Evolutionary conservation across 805 yeast species (phyloP).

Genomic region (Cyberlindnera saturnus): DNA sequence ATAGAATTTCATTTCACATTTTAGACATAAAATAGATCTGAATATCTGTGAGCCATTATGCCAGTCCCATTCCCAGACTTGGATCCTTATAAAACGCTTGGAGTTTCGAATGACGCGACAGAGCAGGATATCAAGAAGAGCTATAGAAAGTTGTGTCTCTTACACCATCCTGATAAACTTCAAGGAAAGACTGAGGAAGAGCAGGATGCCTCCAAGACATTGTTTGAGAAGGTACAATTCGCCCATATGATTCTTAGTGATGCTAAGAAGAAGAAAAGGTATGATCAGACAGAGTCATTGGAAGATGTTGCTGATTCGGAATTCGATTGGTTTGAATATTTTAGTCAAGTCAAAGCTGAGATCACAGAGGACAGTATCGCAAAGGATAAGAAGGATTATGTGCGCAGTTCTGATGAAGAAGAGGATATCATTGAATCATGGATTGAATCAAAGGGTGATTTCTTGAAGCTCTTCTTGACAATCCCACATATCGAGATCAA

Average conservation of each 20-base stretch:
- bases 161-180: slow-evolving; percentile 68
- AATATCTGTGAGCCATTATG: slow-evolving; percentile 5
- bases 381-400: slow-evolving; percentile 61
- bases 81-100: slow-evolving; percentile 56
- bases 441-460: slow-evolving; percentile 58
- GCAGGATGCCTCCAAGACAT: slow-evolving; percentile 27
- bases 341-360: slow-evolving; percentile 37
- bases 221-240: slow-evolving; percentile 67
- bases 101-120: slow-evolving; percentile 33
- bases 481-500: slow-evolving; percentile 71
- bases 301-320: slow-evolving; percentile 32
- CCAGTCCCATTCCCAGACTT: slow-evolving; percentile 43
- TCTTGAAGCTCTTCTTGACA: slow-evolving; percentile 61
- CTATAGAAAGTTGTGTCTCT: slow-evolving; percentile 57
- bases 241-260: slow-evolving; percentile 69
- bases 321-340: slow-evolving; percentile 56
- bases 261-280: slow-evolving; percentile 44
- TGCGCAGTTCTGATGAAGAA: slow-evolving; percentile 51
- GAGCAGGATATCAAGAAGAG: slow-evolving; percentile 58
- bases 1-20: no score
- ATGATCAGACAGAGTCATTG: slow-evolving; percentile 66
- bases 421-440: slow-evolving; percentile 59
- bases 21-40: no score
- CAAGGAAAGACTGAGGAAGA: slow-evolving; percentile 29
- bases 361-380: slow-evolving; percentile 62